Evolutionary conservation across 805 yeast genomes (phyloP), one percentile per base, ranked within the genome.

Genomic region (Candida rishiriensis): DNA sequence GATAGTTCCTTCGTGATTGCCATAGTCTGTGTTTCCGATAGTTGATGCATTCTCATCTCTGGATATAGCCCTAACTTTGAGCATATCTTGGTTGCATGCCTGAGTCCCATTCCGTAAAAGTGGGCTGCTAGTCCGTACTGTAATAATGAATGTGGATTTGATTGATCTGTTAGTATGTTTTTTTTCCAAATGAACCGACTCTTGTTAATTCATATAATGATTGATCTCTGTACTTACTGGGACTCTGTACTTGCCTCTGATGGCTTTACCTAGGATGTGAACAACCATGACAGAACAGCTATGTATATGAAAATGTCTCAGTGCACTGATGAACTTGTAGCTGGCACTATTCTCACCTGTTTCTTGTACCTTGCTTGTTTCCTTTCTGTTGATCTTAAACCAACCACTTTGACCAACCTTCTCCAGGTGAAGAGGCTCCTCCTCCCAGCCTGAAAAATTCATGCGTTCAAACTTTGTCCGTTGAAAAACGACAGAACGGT

Each of bases 11-110:
- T 91, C 33, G 96, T 85, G 37, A 93, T 72, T 31, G 85, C 79
- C 78, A 91, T 76, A 37, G 89, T 75, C 56, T 89, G 95, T 26
- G 88, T 86, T 66, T 93, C 98, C 28, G 85, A 72, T 33, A 93
- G 76, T 66, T 93, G 96, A 63, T 87, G 93, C 86, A 90, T 84
- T 68, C 96, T 80, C 95, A 91, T 90, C 61, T 77, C 73, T 38
- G 98, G 98, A 60, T 90, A 91, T 47, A 93, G 77, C 10, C 96
- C 97, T 17, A 91, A 78, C 60, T 81, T 88, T 34, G 97, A 82
- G 63, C 97, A 89, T 42, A 93, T 72, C 56, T 73, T 71, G 50
- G 77, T 78, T 2, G 97, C 91, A 10, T 85, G 79, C 42, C 69
- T 64, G 38, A 69, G 65, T n/a, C 98, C 97, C 34, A 93, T 71